Evolutionary conservation across 257 asterid species (phyloP), one percentile per base, ranked within the genome.

Genomic region (Perilla frutescens): DNA sequence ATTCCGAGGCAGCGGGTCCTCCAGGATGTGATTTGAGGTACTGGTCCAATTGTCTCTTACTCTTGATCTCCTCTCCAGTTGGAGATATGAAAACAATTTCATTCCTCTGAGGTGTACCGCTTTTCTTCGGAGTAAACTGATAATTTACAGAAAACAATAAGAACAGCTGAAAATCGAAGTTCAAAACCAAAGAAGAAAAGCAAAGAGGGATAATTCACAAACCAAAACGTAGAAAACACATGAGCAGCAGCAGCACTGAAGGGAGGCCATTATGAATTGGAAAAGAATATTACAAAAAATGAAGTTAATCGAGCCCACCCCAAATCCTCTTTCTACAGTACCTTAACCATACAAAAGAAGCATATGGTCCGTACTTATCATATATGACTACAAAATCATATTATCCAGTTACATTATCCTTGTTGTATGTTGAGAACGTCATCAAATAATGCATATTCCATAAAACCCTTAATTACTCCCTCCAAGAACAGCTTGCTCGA

Each of bases 21-120:
- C 84, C 93, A 39, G 90, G 84, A 65, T 90, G 90, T 71, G 94
- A 81, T 74, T 86, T 90, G 71, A 90, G 87, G 86, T 90, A 86
- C 70, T 73, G 87, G 57, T 81, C 85, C 81, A 90, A 56, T 79
- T 90, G 91, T 51, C 71, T 87, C 86, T 82, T 88, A 68, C 43
- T 86, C 81, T 74, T 87, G 61, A 90, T 84, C 84, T 90, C 89
- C 72, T 90, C 96, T 31, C 92, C 90, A 36, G 81, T 81, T 0
- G 92, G 94, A 37, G 96, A 61, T 7, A 81, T 29, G 56, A 90
- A 90, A 59, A 86, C 66, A 48, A 87, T 49, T 57, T 75, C 81
- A 61, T 83, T 29, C 75, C 66, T 86, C 60, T 72, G 80, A 62
- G 85, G 76, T 14, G 80, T 75, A 9, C 84, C 68, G 0, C 68